phyloP scores from a whole-genome alignment of 352 stramenopile species.

The Pythium phragmiticola region DNA sequence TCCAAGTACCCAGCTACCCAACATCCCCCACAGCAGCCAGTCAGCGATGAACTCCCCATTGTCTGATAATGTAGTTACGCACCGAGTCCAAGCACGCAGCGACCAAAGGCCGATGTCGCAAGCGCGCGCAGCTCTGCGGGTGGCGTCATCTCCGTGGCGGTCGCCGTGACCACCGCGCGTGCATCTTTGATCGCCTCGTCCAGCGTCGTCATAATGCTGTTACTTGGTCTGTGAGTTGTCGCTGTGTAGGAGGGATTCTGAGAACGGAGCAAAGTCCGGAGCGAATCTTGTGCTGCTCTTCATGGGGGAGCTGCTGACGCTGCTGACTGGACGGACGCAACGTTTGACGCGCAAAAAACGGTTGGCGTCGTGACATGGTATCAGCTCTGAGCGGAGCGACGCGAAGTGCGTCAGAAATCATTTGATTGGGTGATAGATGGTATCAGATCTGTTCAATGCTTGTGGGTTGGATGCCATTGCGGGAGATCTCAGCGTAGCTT shows the following conservation, averaged over 20 bases:
- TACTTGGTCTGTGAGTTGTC: not conserved
- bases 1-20: slow-evolving; percentile 66
- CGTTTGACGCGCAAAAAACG: slow-evolving; percentile 26
- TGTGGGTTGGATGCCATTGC: not conserved
- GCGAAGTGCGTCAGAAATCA: slow-evolving; percentile 19
- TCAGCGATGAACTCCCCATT: not conserved
- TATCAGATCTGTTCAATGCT: slow-evolving; percentile 10
- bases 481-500: slow-evolving; percentile 9
- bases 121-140: slow-evolving; percentile 27
- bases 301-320: slow-evolving; percentile 4
- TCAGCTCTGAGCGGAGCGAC: slow-evolving; percentile 25
- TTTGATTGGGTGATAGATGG: slow-evolving; percentile 6
- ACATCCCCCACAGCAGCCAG: not conserved
- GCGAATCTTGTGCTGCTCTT: slow-evolving; percentile 10
- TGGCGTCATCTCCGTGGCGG: not conserved
- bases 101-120: slow-evolving; percentile 47
- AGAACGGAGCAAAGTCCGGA: not conserved
- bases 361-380: slow-evolving; percentile 16
- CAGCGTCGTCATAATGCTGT: slow-evolving; percentile 7
- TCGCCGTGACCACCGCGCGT: slow-evolving; percentile 8
- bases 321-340: slow-evolving; percentile 17
- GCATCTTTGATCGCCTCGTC: slow-evolving; percentile 22
- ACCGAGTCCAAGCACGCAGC: slow-evolving; percentile 79
- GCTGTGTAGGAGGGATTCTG: not conserved
- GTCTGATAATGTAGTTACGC: slow-evolving; percentile 1